Evolutionary conservation across 2,329 filamentous ascomycete genomes (phyloP).

Genomic region (Emmonsiellopsis sp.): DNA sequence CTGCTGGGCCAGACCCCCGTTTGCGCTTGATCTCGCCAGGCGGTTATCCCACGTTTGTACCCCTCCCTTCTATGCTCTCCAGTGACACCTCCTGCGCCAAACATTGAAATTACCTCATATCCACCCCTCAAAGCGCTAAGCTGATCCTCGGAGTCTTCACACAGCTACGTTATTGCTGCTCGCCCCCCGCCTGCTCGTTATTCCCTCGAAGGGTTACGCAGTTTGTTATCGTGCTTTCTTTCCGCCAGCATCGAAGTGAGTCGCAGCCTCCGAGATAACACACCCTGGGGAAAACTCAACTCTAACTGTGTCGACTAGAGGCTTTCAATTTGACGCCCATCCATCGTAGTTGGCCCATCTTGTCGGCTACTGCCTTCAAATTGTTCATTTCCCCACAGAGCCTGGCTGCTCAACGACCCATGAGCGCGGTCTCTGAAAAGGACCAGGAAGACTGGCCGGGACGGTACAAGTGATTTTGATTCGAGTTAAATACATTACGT

Average conservation of each 20-base stretch:
- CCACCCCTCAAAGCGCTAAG: background rate
- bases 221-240: too few species aligned
- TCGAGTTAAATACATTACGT: background rate
- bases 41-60: background rate
- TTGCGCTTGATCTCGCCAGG: background rate
- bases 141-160: background rate
- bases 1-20: background rate
- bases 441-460: conserved; percentile 13
- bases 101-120: background rate
- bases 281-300: too few species aligned
- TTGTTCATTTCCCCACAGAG: background rate
- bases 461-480: background rate
- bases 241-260: too few species aligned
- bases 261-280: too few species aligned
- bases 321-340: too few species aligned
- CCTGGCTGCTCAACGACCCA: conserved; percentile 5
- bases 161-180: background rate
- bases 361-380: background rate
- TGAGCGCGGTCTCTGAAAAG: conserved; percentile 9
- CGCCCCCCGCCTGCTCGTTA: background rate
- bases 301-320: too few species aligned
- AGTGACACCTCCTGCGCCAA: background rate
- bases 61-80: background rate
- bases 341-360: background rate
- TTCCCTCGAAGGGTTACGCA: background rate